Base-by-base conservation (phyloP, 164 flowering plant genomes). In the Berberis vulgaris region DNA sequence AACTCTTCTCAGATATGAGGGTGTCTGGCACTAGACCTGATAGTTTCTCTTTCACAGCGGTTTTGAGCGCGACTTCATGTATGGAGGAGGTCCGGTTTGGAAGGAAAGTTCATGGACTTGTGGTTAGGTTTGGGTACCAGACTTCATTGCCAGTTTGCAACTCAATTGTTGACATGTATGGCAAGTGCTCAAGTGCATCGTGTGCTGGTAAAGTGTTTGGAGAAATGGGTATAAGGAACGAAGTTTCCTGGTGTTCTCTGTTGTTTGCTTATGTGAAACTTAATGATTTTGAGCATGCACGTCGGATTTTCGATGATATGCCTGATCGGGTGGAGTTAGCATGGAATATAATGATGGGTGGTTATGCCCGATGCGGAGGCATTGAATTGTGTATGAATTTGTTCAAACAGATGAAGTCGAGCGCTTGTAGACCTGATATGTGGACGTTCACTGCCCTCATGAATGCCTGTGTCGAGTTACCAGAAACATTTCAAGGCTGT, bases 81-180 rank as follows among this genome's bases (percentile, higher is more conserved):
- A 49, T 54, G 0, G 45, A 72, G 2, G 71, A 79, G 39, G 62
- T 79, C n/a, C n/a, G 54, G 2, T 38, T 11, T 42, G 96, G 93
- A 8, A 73, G 50, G 62, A 80, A 57, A 62, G 55, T 85, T 69
- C 93, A 89, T 61, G 78, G 77, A n/a, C 65, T 80, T 38, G 73
- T 83, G 41, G 44, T 79, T 55, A 71, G 68, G 59, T 74, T 59
- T 3, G 93, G 96, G 7, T 84, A 50, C 65, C 64, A 52, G 13
- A 73, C 75, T 39, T 78, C 67, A 0, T 56, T 87, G 59, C 83
- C 91, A 1, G 86, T 89, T 7, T 67, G 74, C 44, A 85, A 86
- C 69, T 80, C 91, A 3, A 84, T 89, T 26, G 70, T 84, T 62
- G 86, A 87, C 58, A 80, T 89, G 84, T 89, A 87, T 71, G 93